These are phyloP conservation scores for Pythium vanterpoolii DNA, from an alignment of 352 stramenopile species.

Conservation along the genomic window DNA sequence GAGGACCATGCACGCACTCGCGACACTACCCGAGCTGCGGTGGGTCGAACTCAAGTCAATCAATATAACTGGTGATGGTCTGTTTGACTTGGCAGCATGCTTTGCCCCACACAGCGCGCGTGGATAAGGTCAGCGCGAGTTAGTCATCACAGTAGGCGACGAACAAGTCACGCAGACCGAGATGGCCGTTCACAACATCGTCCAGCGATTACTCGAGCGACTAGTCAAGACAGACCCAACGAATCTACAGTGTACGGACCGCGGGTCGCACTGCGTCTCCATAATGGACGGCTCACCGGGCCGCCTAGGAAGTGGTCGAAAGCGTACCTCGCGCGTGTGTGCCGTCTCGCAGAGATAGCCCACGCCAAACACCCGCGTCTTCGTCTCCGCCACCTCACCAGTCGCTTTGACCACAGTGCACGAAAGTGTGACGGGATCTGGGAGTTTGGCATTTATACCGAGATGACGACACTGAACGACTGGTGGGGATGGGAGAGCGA, in stretches of 20 bases:
- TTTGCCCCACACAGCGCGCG: constrained; percentile 2
- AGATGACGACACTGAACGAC: background rate
- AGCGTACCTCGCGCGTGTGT: constrained; percentile 3
- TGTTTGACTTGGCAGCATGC: constrained; percentile 4
- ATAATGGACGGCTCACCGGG: constrained; percentile 5
- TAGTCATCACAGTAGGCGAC: constrained; percentile 13
- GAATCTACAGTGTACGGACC: background rate
- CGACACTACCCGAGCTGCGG: constrained; percentile 6
- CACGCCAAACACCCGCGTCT: constrained; percentile 7
- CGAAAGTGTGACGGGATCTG: constrained; percentile 6
- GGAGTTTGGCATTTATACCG: constrained; percentile 16
- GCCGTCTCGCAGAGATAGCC: background rate
- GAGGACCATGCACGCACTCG: constrained; percentile 15
- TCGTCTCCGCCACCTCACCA: constrained; percentile 1
- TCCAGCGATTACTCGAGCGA: constrained; percentile 11
- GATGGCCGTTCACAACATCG: constrained; percentile 15
- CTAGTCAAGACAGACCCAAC: background rate
- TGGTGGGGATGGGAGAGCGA: constrained; percentile 19
- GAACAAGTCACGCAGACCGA: background rate
- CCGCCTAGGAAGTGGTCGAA: background rate
- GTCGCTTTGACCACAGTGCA: background rate
- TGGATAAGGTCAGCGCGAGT: background rate
- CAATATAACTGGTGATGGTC: constrained; percentile 15
- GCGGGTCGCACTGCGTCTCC: constrained; percentile 18
- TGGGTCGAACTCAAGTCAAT: constrained; percentile 19